These are phyloP conservation scores for Phytophthora nicotianae DNA, from an alignment of 352 stramenopile species.

Conservation along the genomic window DNA sequence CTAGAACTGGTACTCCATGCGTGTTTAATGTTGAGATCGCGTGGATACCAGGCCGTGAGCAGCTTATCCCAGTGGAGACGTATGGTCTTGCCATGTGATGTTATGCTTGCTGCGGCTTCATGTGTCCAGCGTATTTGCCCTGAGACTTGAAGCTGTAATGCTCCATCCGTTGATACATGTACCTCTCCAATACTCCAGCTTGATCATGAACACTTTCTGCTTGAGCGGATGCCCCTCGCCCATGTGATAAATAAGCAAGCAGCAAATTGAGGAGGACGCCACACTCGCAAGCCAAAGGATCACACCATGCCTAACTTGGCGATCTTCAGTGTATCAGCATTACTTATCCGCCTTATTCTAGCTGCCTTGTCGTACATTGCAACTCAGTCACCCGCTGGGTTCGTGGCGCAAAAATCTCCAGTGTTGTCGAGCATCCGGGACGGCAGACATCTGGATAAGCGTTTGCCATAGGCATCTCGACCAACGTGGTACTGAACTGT, in stretches of 20 bases:
- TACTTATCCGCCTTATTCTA: constrained; percentile 7
- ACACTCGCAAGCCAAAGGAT: constrained; percentile 9
- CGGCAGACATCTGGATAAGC: background rate
- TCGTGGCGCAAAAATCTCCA: background rate
- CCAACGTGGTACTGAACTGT: constrained; percentile 21
- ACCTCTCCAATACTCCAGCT: constrained; percentile 6
- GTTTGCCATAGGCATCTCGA: background rate
- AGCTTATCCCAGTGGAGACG: constrained; percentile 6
- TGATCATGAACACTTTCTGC: constrained; percentile 12
- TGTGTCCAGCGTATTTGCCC: constrained; percentile 15
- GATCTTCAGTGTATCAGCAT: constrained; percentile 24
- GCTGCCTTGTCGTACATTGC: background rate
- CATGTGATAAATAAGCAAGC: constrained; percentile 12
- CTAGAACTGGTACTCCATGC: background rate
- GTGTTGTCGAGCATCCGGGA: too few relatives aligned
- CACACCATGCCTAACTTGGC: background rate
- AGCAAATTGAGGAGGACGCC: background rate
- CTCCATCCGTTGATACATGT: background rate
- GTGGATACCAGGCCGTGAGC: background rate
- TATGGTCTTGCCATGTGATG: constrained; percentile 15
- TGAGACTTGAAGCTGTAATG: constrained; percentile 25
- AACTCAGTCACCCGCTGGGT: background rate
- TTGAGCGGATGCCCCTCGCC: constrained; percentile 8
- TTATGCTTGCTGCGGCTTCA: constrained; percentile 8
- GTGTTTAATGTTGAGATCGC: background rate